These are phyloP conservation scores for Erodium trifolium DNA, from an alignment of 441 rosid species.

Conservation along the genomic window DNA sequence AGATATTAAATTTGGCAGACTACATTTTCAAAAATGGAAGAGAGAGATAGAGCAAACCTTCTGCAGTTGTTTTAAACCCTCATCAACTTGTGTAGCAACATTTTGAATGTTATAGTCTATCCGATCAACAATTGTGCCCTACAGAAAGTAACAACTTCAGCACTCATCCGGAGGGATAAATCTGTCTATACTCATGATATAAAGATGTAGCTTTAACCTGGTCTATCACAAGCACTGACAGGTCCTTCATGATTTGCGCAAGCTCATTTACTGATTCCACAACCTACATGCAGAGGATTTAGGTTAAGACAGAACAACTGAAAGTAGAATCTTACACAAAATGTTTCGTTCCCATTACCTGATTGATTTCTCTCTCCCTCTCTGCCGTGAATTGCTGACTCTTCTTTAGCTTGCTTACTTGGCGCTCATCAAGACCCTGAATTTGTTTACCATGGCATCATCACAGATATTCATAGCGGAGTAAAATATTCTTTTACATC, in stretches of 20 bases:
- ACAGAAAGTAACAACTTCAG: neutral
- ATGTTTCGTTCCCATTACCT: neutral
- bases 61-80: conserved; percentile 5
- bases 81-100: neutral
- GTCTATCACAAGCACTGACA: neutral
- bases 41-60: neutral
- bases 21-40: neutral
- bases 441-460: neutral
- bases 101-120: conserved; percentile 7
- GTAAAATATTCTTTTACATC: neutral
- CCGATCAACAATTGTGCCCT: conserved; percentile 1
- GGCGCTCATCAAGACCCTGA: conserved; percentile 1
- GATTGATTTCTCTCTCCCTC: conserved; percentile 5
- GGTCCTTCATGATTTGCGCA: neutral
- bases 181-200: neutral
- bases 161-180: neutral
- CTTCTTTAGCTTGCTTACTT: conserved; percentile 9
- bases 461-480: neutral
- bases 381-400: neutral
- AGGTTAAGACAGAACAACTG: neutral
- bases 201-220: neutral
- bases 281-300: neutral
- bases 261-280: neutral
- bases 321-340: neutral
- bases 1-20: no score